phyloP scores from a whole-genome alignment of 306 rosid genomes.

The Cicer pinnatifidum region DNA sequence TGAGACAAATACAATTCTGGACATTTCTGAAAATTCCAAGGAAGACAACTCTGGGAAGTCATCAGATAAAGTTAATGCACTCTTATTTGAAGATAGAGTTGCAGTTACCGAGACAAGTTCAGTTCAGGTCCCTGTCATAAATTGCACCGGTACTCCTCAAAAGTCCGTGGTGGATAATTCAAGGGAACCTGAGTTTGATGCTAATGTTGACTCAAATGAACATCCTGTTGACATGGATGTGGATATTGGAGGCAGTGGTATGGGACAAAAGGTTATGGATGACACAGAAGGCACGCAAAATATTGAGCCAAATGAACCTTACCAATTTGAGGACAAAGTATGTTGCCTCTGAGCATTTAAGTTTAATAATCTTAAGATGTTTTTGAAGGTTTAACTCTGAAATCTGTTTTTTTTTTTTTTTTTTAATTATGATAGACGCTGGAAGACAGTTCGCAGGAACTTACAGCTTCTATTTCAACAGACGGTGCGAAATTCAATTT shows the following conservation, averaged over 20 bases:
- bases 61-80: slow-evolving; percentile 41
- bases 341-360: slow-evolving; percentile 20
- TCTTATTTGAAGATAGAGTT: slow-evolving; percentile 34
- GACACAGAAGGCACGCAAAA: slow-evolving; percentile 40
- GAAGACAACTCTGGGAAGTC: slow-evolving; percentile 39
- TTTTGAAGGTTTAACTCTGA: slow-evolving; percentile 36
- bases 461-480: slow-evolving; percentile 43
- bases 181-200: slow-evolving; percentile 42
- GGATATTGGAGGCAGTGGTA: slow-evolving; percentile 43
- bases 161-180: slow-evolving; percentile 43
- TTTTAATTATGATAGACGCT: slow-evolving; percentile 42
- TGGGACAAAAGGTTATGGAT: slow-evolving; percentile 37
- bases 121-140: slow-evolving; percentile 39
- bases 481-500: slow-evolving; percentile 37
- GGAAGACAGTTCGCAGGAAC: slow-evolving; percentile 57
- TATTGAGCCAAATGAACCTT: slow-evolving; percentile 45
- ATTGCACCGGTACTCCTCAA: slow-evolving; percentile 33
- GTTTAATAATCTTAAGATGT: slow-evolving; percentile 16
- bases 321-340: slow-evolving; percentile 47
- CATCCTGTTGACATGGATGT: slow-evolving; percentile 46
- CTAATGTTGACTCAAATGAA: slow-evolving; percentile 46
- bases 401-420: slow-evolving; percentile 27
- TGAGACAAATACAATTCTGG: slow-evolving; percentile 24
- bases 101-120: slow-evolving; percentile 41
- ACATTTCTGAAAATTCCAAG: slow-evolving; percentile 41